Evolutionary conservation across 805 yeast genomes (phyloP).

Genomic region (Sugiyamaella smithiae): DNA sequence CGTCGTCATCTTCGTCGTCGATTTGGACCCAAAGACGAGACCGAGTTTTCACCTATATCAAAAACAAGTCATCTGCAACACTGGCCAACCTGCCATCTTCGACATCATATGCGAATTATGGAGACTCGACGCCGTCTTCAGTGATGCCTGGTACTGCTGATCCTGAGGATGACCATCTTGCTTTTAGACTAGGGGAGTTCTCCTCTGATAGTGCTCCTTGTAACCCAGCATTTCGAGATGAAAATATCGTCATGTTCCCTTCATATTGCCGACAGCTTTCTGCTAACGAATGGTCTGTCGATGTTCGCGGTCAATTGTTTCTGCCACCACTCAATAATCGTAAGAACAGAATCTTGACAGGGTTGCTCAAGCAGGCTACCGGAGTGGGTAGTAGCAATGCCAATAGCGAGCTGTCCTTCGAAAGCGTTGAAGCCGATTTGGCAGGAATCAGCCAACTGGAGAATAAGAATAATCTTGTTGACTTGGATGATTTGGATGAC

Average conservation of each 20-base stretch:
- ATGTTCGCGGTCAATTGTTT: conserved; percentile 67
- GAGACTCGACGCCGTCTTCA: not conserved
- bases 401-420: not conserved
- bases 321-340: conserved; percentile 69
- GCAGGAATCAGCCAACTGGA: not conserved
- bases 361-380: conserved; percentile 66
- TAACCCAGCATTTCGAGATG: conserved; percentile 40
- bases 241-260: conserved; percentile 59
- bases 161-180: conserved; percentile 13
- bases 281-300: conserved; percentile 46
- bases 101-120: not conserved
- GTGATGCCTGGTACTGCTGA: conserved; percentile 1
- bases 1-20: not conserved
- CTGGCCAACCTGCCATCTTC: not conserved
- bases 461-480: not conserved
- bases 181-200: not conserved
- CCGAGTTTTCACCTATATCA: conserved; percentile 19
- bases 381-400: conserved; percentile 29
- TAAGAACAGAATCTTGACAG: conserved; percentile 64
- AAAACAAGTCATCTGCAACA: conserved; percentile 14
- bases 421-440: not conserved
- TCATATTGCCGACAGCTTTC: conserved; percentile 45
- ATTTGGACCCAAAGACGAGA: conserved; percentile 13
- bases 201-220: not conserved
- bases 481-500: not conserved